Percentiles rank a stretch among this genome's conserved stretches.
Conservation (phyloP, 805 yeast genomes). For the Candida succiphila region DNA sequence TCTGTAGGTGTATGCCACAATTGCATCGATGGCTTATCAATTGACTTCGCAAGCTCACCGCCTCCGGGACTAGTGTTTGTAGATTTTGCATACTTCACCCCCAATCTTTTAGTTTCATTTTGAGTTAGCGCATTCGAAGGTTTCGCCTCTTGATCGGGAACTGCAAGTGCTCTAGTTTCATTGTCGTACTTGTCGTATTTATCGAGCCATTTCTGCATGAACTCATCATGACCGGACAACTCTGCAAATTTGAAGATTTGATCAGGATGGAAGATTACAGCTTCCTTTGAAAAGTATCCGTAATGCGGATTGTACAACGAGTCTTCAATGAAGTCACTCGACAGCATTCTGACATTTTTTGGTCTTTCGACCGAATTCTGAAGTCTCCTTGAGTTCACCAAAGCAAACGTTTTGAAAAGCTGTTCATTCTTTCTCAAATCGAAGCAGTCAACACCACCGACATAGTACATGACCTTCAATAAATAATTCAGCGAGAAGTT, state of each 20-base stretch:
- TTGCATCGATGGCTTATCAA: constrained; percentile 39
- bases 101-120: not conserved
- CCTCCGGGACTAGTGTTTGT: not conserved
- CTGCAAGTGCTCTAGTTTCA: constrained; percentile 12
- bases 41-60: not conserved
- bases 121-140: not conserved
- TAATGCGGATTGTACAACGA: constrained; percentile 72
- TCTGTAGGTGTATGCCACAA: constrained; percentile 91
- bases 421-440: constrained; percentile 19
- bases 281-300: constrained; percentile 76
- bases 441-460: constrained; percentile 26
- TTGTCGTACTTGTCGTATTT: constrained; percentile 47
- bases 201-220: constrained; percentile 55
- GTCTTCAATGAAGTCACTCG: constrained; percentile 77
- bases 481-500: no score
- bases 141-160: constrained; percentile 2
- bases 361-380: constrained; percentile 40
- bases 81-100: no score
- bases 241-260: constrained; percentile 53
- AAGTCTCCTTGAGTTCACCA: constrained; percentile 26
- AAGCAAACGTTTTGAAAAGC: constrained; percentile 33
- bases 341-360: constrained; percentile 53
- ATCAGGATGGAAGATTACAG: constrained; percentile 62
- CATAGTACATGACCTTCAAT: constrained; percentile 17
- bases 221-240: constrained; percentile 55